These are phyloP conservation scores for Rhodotorula taiwanensis DNA, from an alignment of 768 basidiomycete genomes.

Conservation along the genomic window DNA sequence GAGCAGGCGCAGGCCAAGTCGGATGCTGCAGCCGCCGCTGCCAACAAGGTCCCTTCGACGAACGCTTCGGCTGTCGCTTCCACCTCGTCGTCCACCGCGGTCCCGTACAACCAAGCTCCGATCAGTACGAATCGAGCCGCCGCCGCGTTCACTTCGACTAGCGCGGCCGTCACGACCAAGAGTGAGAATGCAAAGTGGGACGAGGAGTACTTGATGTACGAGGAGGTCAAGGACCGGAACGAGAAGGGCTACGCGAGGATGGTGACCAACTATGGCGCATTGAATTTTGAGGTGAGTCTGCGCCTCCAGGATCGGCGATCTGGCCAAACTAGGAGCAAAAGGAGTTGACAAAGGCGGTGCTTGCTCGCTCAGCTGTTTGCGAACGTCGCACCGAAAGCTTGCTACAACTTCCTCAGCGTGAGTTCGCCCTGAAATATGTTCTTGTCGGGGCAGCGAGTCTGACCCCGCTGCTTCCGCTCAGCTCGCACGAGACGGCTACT, in stretches of 20 bases:
- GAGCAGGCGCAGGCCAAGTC: background rate
- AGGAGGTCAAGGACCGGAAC: conserved; percentile 77
- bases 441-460: background rate
- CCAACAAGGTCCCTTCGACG: too few relatives aligned
- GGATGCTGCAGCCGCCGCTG: background rate
- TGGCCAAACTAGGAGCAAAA: too few relatives aligned
- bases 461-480: background rate
- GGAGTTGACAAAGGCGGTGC: too few relatives aligned
- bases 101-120: conserved; percentile 55
- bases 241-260: conserved; percentile 97
- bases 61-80: too few relatives aligned
- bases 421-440: background rate
- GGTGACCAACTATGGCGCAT: conserved; percentile 58
- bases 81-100: conserved; percentile 39
- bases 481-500: conserved; percentile 83
- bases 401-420: conserved; percentile 86
- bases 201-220: conserved; percentile 99
- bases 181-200: conserved; percentile 87
- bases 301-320: too few relatives aligned
- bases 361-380: conserved; percentile 61
- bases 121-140: conserved; percentile 68
- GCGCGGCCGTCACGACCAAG: conserved; percentile 66
- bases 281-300: conserved; percentile 30
- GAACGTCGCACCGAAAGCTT: conserved; percentile 95
- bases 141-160: conserved; percentile 88